A percentile compares a stretch with the other conserved stretches of the same genome.
Conservation (phyloP, 768 basidiomycete genomes). For the Zangia roseola region DNA sequence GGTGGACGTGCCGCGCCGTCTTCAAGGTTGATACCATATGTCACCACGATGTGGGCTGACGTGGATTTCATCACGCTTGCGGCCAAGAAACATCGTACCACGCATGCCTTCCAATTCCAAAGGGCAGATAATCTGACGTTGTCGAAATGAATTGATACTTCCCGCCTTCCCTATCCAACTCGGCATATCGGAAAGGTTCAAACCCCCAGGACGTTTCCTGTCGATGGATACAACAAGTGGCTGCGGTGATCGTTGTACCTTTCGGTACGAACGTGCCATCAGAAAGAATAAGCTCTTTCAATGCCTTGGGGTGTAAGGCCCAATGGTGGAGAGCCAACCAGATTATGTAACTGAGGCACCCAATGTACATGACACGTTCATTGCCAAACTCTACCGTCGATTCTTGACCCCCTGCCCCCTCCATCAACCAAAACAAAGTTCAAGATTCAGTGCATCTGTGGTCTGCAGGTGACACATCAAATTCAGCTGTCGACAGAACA, state of each 20-base stretch:
- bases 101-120: slow-evolving; percentile 32
- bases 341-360: too few species aligned
- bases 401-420: slow-evolving; percentile 21
- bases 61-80: too few species aligned
- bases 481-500: too few species aligned
- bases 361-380: too few species aligned
- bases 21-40: too few species aligned
- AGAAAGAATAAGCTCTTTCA: slow-evolving; percentile 35
- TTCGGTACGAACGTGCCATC: slow-evolving; percentile 40
- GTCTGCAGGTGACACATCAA: too few species aligned
- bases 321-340: too few species aligned
- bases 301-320: slow-evolving; percentile 31
- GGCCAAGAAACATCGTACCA: slow-evolving; percentile 18
- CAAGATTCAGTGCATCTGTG: too few species aligned
- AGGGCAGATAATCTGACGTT: slow-evolving; percentile 32
- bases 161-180: slow-evolving; percentile 32
- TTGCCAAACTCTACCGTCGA: slow-evolving; percentile 10
- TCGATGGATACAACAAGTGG: slow-evolving; percentile 22
- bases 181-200: slow-evolving; percentile 49
- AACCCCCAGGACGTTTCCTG: slow-evolving; percentile 35
- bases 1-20: too few species aligned
- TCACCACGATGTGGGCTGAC: too few species aligned
- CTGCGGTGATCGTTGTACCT: slow-evolving; percentile 28
- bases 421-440: slow-evolving; percentile 34
- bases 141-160: slow-evolving; percentile 39